Base-by-base conservation (phyloP, 352 stramenopile species). In the Phytophthora pistaciae region DNA sequence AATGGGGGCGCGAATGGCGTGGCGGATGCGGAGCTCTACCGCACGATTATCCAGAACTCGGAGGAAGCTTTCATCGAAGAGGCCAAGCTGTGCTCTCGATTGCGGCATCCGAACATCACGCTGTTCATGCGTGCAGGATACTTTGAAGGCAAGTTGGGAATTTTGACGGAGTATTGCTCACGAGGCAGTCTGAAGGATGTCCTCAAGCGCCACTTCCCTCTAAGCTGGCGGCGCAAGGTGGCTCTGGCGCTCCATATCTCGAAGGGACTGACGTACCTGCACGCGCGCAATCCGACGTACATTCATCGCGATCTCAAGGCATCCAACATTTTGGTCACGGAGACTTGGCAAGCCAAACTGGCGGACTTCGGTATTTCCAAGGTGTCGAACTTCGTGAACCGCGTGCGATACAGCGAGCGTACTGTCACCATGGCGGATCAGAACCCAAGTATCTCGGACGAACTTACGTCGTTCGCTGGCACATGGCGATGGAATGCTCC, bases 401-500 rank as follows among this genome's bases (percentile, higher is more conserved):
- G 78, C 9, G 70, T 80, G 21, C 55, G 73, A 10, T 82, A 75
- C 66, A 82, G 75, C 27, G 78, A 82, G 44, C 75, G 71, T 16
- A 71, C 66, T 7, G 66, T 75, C 21, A 85, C 55, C 13, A 58
- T 78, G 66, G 60, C 61, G 27, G 74, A 72, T 64, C 71, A 78
- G 58, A 86, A 82, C 40, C 48, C 75, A 5, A 85, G 73, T 42
- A 68, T 85, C 13, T 79, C 85, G 9, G 82, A 83, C 48, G 84
- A 92, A 50, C 73, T 79, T 18, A 92, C 84, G 8, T 88, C 79
- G 20, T 92, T 92, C 64, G 84, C 84, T 9, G 84, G 84, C 10
- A 92, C 84, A 13, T 92, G 84, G 84, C 82, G 84, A 18, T 92
- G 84, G 84, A 92, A 92, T 60, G 79, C 84, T 18, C 84, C 84